Percentiles rank a stretch among this genome's conserved stretches.
Conservation (phyloP, 192 early-diverging fungal species). For the Thamnidium elegans region DNA sequence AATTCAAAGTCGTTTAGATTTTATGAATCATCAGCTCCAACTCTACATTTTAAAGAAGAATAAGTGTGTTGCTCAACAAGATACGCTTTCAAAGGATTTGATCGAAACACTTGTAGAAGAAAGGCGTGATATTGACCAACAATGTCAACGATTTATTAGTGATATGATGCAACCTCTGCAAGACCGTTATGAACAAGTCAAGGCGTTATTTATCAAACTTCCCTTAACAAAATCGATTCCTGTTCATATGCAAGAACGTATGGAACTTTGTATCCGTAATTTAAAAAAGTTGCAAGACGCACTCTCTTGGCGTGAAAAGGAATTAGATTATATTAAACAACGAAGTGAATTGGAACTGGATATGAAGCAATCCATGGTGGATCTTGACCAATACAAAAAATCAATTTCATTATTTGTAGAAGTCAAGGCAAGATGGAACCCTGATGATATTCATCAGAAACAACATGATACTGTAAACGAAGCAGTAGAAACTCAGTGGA, state of each 20-base stretch:
- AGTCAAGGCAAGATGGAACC: conserved; percentile 8
- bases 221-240: conserved; percentile 11
- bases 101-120: neutral
- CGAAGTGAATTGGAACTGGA: conserved; percentile 1
- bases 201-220: neutral
- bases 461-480: neutral
- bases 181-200: neutral
- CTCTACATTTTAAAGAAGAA: conserved; percentile 5
- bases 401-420: conserved; percentile 9
- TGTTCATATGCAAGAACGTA: neutral
- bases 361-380: neutral
- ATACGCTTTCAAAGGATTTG: neutral
- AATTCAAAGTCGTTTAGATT: neutral
- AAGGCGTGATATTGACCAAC: neutral
- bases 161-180: neutral
- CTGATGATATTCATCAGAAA: neutral
- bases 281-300: conserved; percentile 8
- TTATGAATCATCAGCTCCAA: conserved; percentile 7
- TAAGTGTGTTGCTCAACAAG: conserved; percentile 23
- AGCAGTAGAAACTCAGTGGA: neutral
- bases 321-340: conserved; percentile 10
- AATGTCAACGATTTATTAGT: neutral
- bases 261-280: conserved; percentile 2
- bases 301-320: neutral
- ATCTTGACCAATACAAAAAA: neutral